Evolutionary conservation across 176 grass and related monocot species (phyloP), one percentile per base, ranked within the genome.

Genomic region (Puccinellia tenuiflora): DNA sequence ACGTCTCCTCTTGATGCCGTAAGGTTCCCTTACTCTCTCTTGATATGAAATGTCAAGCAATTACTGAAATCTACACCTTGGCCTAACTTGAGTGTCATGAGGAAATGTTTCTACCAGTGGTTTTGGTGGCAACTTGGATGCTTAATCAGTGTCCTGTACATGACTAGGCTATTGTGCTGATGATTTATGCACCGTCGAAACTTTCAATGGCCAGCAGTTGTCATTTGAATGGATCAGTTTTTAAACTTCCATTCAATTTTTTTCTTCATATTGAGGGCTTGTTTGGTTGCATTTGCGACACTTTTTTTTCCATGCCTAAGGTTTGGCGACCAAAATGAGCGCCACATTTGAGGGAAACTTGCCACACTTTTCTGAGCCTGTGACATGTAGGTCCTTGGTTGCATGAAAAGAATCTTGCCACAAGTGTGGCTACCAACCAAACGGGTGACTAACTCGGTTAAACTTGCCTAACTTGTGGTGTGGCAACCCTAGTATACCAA

Each of bases 1-100:
- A 55, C 86, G 10, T 93, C 91, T 80, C 92, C 95, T 62, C 78
- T 94, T 77, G 92, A 97, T 79, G 81, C 76, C 78, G 93, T 99
- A 73, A 93, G 84, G 79, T 77, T 92, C 29, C 42, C 11, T 46
- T 77, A 54, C 21, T 35, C 35, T 26, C 45, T 9, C 68, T 84
- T 84, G 21, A 16, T 43, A 62, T 52, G 2, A 14, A 15, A 13
- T 63, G 2, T 15, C 79, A 21, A 61, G 22, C 16, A 67, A 75
- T 10, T 38, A 71, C 60, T 51, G 29, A 51, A 52, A 68, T 66
- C 39, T 45, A 14, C 40, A 22, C 25, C 59, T 48, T 68, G 18
- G 10, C 62, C 45, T 8, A 24, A 74, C 16, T 16, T 75, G 29
- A 71, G 73, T 51, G 17, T 20, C 63, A 77, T 77, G 28, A 28